These are phyloP conservation scores for Umbelopsis ramanniana DNA, from an alignment of 192 early-diverging fungal species.

Conservation along the genomic window DNA sequence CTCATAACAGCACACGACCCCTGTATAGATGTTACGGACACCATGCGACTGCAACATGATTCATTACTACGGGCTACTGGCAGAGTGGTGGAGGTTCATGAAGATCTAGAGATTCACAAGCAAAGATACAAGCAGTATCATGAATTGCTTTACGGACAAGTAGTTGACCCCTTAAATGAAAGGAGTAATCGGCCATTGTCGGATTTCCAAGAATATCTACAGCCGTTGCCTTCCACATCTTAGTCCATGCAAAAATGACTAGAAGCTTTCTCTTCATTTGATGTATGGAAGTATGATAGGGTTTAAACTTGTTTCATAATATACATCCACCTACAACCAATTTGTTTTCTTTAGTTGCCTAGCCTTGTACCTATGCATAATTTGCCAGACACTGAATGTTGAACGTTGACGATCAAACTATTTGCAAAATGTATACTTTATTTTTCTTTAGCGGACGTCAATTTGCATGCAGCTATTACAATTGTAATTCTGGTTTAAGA, in stretches of 20 bases:
- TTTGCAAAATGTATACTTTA: background rate
- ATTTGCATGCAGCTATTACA: too few relatives aligned
- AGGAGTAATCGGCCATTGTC: background rate
- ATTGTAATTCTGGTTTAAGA: too few relatives aligned
- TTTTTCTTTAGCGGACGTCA: background rate
- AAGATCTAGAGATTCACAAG: conserved; percentile 13
- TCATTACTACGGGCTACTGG: conserved; percentile 1
- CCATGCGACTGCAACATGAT: conserved; percentile 5
- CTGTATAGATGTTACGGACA: background rate
- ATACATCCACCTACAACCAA: background rate
- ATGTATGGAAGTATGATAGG: background rate
- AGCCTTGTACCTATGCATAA: background rate
- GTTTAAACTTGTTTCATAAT: conserved; percentile 3
- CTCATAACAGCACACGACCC: background rate
- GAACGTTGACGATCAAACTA: background rate
- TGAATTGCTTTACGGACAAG: conserved; percentile 1
- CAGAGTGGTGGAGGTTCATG: background rate
- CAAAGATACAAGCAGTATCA: background rate
- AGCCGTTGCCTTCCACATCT: conserved; percentile 5
- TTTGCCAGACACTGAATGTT: background rate
- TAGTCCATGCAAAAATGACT: background rate
- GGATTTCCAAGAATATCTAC: conserved; percentile 1
- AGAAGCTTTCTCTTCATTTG: background rate
- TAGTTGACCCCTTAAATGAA: background rate
- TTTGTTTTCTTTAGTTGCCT: background rate